Base-by-base conservation (phyloP, 2,329 filamentous ascomycete species). In the Onygenales sp. region DNA sequence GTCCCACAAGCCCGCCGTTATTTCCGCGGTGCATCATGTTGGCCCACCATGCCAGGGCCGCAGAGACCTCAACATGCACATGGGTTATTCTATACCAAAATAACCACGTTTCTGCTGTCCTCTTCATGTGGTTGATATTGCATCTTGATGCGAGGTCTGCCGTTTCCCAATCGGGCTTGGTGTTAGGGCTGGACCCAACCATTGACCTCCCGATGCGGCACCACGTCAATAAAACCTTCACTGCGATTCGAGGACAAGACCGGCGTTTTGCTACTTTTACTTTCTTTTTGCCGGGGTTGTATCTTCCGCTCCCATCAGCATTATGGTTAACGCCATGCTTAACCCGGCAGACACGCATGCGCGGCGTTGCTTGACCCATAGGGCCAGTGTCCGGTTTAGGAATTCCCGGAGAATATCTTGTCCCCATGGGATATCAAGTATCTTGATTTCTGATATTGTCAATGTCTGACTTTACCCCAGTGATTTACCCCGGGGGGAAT, bases 91-190 rank as follows among this genome's bases (percentile, higher is more conserved):
- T 27, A 27, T 27, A 27, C 21, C 21, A 27, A 27, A 27, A 27
- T 27, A 11, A 46, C 27, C 43, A 46, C 27, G 43, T 51, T 21
- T 17, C 3, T 27, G 17, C 14, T 8, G 35, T 35, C 17, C 13
- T 45, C 42, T 46, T 49, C 31, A 14, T 35, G 11, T 13, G 36
- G 32, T 27, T 27, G 21, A 27, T 27, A 27, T 27, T 27, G 21
- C 21, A 27, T 5, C 3, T 27, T 27, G 21, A 27, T 27, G 21
- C 21, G 21, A 27, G 21, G 21, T 27, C 21, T 27, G 21, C 21
- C 5, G 21, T 17, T 11, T 33, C 53, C 53, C 43, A 49, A 51
- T 51, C 36, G 9, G 53, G 53, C 43, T 47, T 55, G 50, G 54
- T 27, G 36, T 36, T 36, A 44, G 31, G 47, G 45, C 31, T 51